phyloP scores from a whole-genome alignment of 164 flowering plant genomes.

The Vitis vinifera region DNA sequence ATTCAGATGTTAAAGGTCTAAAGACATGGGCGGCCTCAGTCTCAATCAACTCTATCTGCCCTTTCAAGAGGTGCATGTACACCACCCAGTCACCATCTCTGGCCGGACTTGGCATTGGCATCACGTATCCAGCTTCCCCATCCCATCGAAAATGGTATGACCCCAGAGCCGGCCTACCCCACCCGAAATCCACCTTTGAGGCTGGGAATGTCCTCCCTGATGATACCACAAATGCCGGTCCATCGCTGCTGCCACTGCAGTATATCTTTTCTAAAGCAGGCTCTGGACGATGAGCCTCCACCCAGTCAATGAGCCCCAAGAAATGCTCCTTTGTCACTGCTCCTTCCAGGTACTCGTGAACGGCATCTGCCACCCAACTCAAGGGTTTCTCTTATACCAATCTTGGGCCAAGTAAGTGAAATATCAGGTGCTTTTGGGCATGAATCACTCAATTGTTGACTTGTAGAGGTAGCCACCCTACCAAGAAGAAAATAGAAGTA shows the following conservation, averaged over 20 bases:
- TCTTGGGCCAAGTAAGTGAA: too few species aligned
- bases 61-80: constrained; percentile 40
- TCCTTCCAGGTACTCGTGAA: constrained; percentile 27
- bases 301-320: constrained; percentile 57
- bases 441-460: too few species aligned
- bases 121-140: constrained; percentile 50
- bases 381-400: constrained; percentile 22
- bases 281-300: constrained; percentile 53
- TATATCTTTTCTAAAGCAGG: constrained; percentile 38
- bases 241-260: constrained; percentile 28
- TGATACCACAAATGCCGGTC: constrained; percentile 57
- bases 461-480: too few species aligned
- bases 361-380: constrained; percentile 36
- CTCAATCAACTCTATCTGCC: constrained; percentile 44
- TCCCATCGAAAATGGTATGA: constrained; percentile 64
- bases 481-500: too few species aligned
- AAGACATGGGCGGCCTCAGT: constrained; percentile 30
- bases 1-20: constrained; percentile 31
- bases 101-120: constrained; percentile 56
- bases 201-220: constrained; percentile 54
- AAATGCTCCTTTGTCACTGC: constrained; percentile 49
- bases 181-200: constrained; percentile 52
- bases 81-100: constrained; percentile 63
- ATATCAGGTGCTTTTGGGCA: too few species aligned
- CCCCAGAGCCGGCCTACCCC: constrained; percentile 52